Evolutionary conservation across 805 yeast species (phyloP), one percentile per base, ranked within the genome.

Genomic region (Monosporozyma siamensis): DNA sequence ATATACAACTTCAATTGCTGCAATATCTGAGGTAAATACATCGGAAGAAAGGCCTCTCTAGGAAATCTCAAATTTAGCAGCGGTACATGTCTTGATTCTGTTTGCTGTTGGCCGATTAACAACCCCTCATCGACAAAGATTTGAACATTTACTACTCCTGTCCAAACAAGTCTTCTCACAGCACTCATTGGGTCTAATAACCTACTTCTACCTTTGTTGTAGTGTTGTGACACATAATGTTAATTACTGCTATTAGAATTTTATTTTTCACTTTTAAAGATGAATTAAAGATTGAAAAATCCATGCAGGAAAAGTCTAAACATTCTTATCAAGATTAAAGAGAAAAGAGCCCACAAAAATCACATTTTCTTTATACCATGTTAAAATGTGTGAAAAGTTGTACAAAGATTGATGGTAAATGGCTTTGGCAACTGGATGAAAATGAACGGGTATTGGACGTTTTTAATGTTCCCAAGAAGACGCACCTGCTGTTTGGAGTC

Each of bases 41-140:
- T 39, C 3, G 79, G 76, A 23, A 80, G 58, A 50, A 79, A 82
- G 15, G 74, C 59, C 49, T 76, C 73, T 46, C 88, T 66, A 31
- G 55, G 55, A 31, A 59, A 39, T 43, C 53, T 46, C 4, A 58
- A 34, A 42, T 61, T 56, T 4, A 62, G 18, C 6, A 32, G 11
- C 11, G 35, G 35, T 18, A 17, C 10, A 17, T 20, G 46, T 4
- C 42, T 11, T 3, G 41, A 53, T 43, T 31, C 52, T 26, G 34
- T 45, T 22, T 37, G 47, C 44, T 37, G 34, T 37, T 44, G 50
- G 21, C 45, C 48, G 41, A 40, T 42, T 37, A 40, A 43, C 42
- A 53, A 34, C 25, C 30, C 34, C 8, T 51, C 47, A 27, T 55
- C 46, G 14, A 68, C 56, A 1, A 51, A 43, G 8, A 78, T 48